These are phyloP conservation scores for Diplogelasinospora grovesii DNA, from an alignment of 495 filamentous ascomycete species.

Conservation along the genomic window DNA sequence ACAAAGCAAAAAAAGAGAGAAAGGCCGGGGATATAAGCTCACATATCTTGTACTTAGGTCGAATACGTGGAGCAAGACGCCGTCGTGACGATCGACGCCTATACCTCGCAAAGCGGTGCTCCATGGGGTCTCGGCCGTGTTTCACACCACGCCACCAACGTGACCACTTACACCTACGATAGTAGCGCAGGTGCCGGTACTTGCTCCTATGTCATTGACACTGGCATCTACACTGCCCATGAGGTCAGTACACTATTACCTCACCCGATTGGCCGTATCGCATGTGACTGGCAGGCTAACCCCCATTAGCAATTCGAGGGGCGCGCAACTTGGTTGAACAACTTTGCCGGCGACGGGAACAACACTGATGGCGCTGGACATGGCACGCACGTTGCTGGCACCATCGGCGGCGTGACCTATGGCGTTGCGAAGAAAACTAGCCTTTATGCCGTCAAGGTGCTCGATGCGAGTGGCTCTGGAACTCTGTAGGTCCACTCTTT, in stretches of 20 bases:
- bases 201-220: conserved; percentile 55
- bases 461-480: conserved; percentile 42
- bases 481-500: conserved; percentile 7
- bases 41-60: conserved; percentile 1
- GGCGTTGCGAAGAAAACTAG: conserved; percentile 60
- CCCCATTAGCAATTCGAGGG: conserved; percentile 44
- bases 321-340: conserved; percentile 42
- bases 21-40: too few relatives aligned
- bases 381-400: conserved; percentile 63
- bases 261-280: neutral
- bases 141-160: conserved; percentile 44
- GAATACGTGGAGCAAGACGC: conserved; percentile 30
- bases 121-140: conserved; percentile 56
- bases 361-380: conserved; percentile 37
- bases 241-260: conserved; percentile 23
- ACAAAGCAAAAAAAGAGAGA: too few relatives aligned
- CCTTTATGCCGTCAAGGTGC: conserved; percentile 63
- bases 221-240: conserved; percentile 51
- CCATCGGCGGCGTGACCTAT: conserved; percentile 53
- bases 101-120: conserved; percentile 41
- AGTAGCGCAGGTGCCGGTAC: conserved; percentile 49
- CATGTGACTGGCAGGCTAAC: neutral
- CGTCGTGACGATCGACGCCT: conserved; percentile 34
- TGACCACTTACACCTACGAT: conserved; percentile 53
- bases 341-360: conserved; percentile 25